phyloP scores from a whole-genome alignment of 306 rosid genomes.

The Phaseolus lunatus region DNA sequence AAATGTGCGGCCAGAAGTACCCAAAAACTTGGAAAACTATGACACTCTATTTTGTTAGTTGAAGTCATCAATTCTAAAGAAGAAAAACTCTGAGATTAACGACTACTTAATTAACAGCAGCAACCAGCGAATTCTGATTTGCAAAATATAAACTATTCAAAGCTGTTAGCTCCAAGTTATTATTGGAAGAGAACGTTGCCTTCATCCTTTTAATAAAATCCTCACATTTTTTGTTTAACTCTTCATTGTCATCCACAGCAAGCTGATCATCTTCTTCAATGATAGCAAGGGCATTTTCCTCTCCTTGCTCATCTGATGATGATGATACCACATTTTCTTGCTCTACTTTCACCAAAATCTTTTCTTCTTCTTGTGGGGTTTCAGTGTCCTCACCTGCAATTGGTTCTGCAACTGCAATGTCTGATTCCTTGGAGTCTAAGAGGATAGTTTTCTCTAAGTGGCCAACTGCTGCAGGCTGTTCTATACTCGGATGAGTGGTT shows the following conservation, averaged over 20 bases:
- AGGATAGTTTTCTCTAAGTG: neutral
- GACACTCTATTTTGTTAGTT: neutral
- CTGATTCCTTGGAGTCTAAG: conserved; percentile 4
- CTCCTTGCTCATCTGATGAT: neutral
- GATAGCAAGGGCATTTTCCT: neutral
- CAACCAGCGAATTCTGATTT: conserved; percentile 12
- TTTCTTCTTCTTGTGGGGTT: conserved; percentile 28
- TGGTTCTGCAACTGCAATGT: conserved; percentile 5
- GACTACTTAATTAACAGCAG: conserved; percentile 18
- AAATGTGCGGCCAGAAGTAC: neutral
- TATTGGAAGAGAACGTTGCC: conserved; percentile 51
- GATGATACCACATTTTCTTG: neutral
- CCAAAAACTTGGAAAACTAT: neutral
- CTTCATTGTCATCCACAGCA: conserved; percentile 56
- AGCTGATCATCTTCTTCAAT: conserved; percentile 31
- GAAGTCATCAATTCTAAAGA: neutral
- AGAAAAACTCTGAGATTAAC: neutral
- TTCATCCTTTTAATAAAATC: conserved; percentile 78
- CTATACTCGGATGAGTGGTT: neutral
- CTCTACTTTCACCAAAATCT: neutral
- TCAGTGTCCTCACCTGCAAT: conserved; percentile 10
- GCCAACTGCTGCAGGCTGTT: neutral
- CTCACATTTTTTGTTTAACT: conserved; percentile 80
- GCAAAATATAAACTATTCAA: neutral
- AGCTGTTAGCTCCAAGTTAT: conserved; percentile 45